Evolutionary conservation across 768 basidiomycete species (phyloP).

Genomic region (Termitomyces bulborhizus): DNA sequence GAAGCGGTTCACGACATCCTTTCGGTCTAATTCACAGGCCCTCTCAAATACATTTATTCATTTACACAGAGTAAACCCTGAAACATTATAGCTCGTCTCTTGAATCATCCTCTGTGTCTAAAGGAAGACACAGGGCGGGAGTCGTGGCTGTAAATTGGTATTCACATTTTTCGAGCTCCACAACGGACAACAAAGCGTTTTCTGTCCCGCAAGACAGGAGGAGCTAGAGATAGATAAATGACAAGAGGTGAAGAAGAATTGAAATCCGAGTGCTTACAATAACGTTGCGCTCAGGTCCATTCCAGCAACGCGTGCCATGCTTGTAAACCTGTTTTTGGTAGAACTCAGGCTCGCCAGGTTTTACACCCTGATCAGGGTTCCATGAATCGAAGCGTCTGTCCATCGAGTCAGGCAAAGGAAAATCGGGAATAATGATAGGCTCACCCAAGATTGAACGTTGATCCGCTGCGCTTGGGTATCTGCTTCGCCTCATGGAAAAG

Average conservation of each 20-base stretch:
- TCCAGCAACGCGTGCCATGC: constrained; percentile 89
- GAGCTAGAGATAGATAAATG: constrained; percentile 42
- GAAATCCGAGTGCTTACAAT: constrained; percentile 39
- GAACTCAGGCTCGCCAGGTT: constrained; percentile 62
- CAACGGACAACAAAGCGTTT: constrained; percentile 70
- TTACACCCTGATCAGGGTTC: constrained; percentile 56
- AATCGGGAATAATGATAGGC: constrained; percentile 13
- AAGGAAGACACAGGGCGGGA: constrained; percentile 74
- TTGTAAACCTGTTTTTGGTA: constrained; percentile 82
- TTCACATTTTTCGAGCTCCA: constrained; percentile 95
- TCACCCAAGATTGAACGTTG: constrained; percentile 77
- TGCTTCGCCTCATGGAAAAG: constrained; percentile 86
- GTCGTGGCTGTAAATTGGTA: constrained; percentile 83
- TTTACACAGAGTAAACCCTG: not conserved
- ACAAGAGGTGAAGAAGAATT: not conserved
- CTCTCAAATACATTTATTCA: constrained; percentile 1
- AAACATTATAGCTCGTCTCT: constrained; percentile 34
- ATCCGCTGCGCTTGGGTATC: constrained; percentile 77
- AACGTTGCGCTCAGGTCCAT: constrained; percentile 86
- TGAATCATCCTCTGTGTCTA: constrained; percentile 28
- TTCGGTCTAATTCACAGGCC: not conserved
- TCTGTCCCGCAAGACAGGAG: constrained; percentile 80
- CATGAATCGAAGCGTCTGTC: constrained; percentile 72
- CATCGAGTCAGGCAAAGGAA: not conserved
- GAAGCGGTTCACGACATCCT: no score